Base-by-base conservation (phyloP, 176 grass and related monocot genomes). In the Echinochloa phyllopogon region DNA sequence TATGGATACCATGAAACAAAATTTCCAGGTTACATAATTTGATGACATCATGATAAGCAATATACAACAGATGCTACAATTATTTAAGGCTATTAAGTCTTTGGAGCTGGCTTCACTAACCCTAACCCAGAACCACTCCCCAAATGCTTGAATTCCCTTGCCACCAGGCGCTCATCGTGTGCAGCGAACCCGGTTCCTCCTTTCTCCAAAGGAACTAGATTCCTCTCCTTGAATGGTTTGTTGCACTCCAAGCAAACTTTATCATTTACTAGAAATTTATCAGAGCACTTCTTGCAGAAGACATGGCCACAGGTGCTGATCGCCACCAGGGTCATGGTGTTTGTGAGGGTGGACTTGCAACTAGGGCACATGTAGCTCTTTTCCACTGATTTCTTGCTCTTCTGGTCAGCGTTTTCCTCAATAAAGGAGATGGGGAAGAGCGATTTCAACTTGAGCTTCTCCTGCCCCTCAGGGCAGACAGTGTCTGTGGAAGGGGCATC, bases 291-390 rank as follows among this genome's bases (percentile, higher is more conserved):
- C 86, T 96, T 99, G 86, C 97, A 99, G 64, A 96, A 99, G 44
- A 99, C 94, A 76, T 99, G 94, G 23, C 97, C 97, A 20, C 97
- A 99, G 12, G 91, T 94, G 89, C 78, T 99, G 51, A 99, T 49
- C 0, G 53, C 90, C 57, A 96, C 92, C 10, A 99, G 88, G 14
- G 94, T 79, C 70, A 96, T 86, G 14, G 94, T 92, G 75, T 99
- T 96, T 42, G 97, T 99, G 47, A 99, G 81, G 52, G 94, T 99
- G 33, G 92, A 91, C 49, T 96, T 99, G 82, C 97, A 99, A 71
- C 97, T 99, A 8, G 97, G 97, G 86, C 97, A 99, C 63, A 99
- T 92, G 77, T 91, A 99, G 74, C 85, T 96, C 69, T 68, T 99
- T 45, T 96, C 89, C 44, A 89, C 83, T 75, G 72, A 72, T 63